A percentile compares a stretch with the other conserved stretches of the same genome.
phyloP scores from a whole-genome alignment of 768 basidiomycete genomes.

The Atractiella rhizophila region DNA sequence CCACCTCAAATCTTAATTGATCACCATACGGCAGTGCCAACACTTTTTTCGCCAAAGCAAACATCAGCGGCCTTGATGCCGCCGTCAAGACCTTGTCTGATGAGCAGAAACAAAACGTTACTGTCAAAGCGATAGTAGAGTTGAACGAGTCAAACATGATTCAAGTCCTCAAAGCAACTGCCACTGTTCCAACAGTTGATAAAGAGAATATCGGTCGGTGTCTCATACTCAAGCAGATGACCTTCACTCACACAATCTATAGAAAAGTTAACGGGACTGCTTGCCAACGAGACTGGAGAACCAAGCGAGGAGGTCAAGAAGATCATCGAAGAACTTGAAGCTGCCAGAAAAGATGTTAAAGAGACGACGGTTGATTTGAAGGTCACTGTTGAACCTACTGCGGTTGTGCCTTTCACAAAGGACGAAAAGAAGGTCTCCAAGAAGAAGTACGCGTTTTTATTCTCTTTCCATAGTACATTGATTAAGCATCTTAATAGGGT shows the following conservation, averaged over 20 bases:
- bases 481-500: constrained; percentile 29
- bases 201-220: neutral
- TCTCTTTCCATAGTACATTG: neutral
- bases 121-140: constrained; percentile 58
- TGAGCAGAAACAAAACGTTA: constrained; percentile 49
- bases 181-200: constrained; percentile 45
- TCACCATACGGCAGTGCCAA: constrained; percentile 9
- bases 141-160: constrained; percentile 72
- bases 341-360: constrained; percentile 23
- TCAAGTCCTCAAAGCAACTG: constrained; percentile 43
- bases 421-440: constrained; percentile 45
- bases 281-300: constrained; percentile 23
- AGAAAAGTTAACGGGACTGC: constrained; percentile 73
- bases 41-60: constrained; percentile 40
- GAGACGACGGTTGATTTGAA: constrained; percentile 1
- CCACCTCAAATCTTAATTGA: neutral
- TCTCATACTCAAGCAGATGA: neutral
- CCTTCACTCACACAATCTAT: constrained; percentile 9
- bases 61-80: constrained; percentile 44
- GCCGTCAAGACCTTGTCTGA: constrained; percentile 64
- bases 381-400: neutral
- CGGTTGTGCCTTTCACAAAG: constrained; percentile 30
- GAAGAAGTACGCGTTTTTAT: constrained; percentile 30
- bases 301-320: constrained; percentile 13
- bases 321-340: constrained; percentile 24